Conservation (phyloP, 768 basidiomycete species). For the Podaxis sp. region DNA sequence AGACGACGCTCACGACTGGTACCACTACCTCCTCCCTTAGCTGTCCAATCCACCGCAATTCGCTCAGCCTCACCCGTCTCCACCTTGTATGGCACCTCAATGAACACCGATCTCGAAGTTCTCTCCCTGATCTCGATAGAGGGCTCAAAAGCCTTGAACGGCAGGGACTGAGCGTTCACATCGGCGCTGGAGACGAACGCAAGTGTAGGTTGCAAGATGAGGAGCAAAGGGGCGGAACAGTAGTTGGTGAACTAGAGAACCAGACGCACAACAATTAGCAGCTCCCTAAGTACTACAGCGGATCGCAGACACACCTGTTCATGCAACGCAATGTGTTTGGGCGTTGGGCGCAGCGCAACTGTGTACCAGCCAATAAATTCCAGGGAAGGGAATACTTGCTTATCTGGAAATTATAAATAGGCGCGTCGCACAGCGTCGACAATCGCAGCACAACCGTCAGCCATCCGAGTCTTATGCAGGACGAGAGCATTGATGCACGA, state of each 20-base stretch:
- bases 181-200: slow-evolving; percentile 44
- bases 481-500: slow-evolving; percentile 1
- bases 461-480: slow-evolving; percentile 7
- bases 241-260: slow-evolving; percentile 70
- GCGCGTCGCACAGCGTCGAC: slow-evolving; percentile 1
- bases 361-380: slow-evolving; percentile 99
- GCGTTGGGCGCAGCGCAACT: slow-evolving; percentile 70
- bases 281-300: neutral
- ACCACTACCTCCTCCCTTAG: slow-evolving; percentile 79
- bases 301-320: slow-evolving; percentile 60
- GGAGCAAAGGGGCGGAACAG: slow-evolving; percentile 87
- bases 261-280: neutral
- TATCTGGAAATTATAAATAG: slow-evolving; percentile 55
- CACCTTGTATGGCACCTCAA: slow-evolving; percentile 83
- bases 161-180: slow-evolving; percentile 72
- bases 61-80: slow-evolving; percentile 99
- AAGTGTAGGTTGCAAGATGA: slow-evolving; percentile 65
- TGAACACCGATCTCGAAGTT: slow-evolving; percentile 73
- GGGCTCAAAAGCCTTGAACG: slow-evolving; percentile 92
- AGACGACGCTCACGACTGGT: slow-evolving; percentile 62
- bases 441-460: slow-evolving; percentile 4
- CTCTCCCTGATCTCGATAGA: slow-evolving; percentile 83
- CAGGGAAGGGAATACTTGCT: slow-evolving; percentile 96
- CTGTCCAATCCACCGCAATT: slow-evolving; percentile 96
- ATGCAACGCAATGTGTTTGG: slow-evolving; percentile 80